Conservation (phyloP, 495 filamentous ascomycete genomes). For the Cryomyces minteri region DNA sequence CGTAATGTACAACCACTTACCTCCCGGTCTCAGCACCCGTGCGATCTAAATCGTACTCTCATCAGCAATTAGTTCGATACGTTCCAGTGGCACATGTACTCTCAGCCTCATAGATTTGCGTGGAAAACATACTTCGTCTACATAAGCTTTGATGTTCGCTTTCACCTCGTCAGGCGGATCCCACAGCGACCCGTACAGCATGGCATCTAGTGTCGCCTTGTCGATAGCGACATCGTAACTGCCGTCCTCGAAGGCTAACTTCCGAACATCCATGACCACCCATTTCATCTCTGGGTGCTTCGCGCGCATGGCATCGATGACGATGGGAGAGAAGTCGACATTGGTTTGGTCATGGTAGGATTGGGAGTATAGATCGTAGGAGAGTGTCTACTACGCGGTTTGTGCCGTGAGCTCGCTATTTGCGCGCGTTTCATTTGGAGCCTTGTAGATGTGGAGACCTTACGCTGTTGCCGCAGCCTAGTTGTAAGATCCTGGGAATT, state of each 20-base stretch:
- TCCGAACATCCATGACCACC: constrained; percentile 31
- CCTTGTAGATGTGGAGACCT: constrained; percentile 3
- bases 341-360: constrained; percentile 36
- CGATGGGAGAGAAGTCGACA: constrained; percentile 36
- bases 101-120: not conserved
- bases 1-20: constrained; percentile 36
- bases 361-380: constrained; percentile 24
- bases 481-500: constrained; percentile 27
- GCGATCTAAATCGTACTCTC: constrained; percentile 37
- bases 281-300: constrained; percentile 25
- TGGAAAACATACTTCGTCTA: constrained; percentile 26
- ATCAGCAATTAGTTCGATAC: not conserved
- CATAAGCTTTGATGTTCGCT: constrained; percentile 30
- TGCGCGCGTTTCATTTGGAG: not conserved
- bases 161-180: constrained; percentile 33
- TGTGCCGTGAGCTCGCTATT: not conserved
- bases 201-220: constrained; percentile 42
- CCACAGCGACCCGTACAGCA: constrained; percentile 40
- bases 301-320: constrained; percentile 30
- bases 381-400: constrained; percentile 24
- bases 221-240: constrained; percentile 38
- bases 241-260: constrained; percentile 11
- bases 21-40: constrained; percentile 33
- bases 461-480: constrained; percentile 42
- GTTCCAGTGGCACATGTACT: constrained; percentile 12